A percentile compares a stretch with the other conserved stretches of the same genome.
Evolutionary conservation across 352 stramenopile species (phyloP).

Genomic region (Phytophthora cactorum): DNA sequence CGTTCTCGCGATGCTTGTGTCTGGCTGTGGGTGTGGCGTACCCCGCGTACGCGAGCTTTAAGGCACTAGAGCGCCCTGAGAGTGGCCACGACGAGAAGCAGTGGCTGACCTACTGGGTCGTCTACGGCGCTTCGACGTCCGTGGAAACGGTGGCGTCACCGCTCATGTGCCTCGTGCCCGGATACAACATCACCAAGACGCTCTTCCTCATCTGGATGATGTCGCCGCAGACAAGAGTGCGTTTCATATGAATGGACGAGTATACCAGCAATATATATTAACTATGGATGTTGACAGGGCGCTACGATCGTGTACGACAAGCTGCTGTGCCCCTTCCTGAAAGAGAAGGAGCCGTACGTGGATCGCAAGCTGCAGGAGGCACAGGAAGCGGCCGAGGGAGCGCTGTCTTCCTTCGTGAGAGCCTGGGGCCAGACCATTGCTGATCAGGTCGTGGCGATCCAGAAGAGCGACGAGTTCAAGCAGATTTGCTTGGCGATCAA

Average conservation of each 20-base stretch:
- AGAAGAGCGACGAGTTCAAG: conserved; percentile 63
- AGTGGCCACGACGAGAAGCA: conserved; percentile 69
- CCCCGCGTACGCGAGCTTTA: conserved; percentile 78
- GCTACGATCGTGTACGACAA: conserved; percentile 72
- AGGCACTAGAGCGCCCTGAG: conserved; percentile 63
- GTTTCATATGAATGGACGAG: conserved; percentile 13
- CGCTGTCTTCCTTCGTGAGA: conserved; percentile 53
- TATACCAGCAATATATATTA: not conserved
- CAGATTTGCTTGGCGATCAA: conserved; percentile 53
- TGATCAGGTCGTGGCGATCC: conserved; percentile 50
- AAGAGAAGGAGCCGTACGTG: conserved; percentile 75
- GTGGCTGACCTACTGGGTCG: conserved; percentile 96
- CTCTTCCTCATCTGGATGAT: conserved; percentile 97
- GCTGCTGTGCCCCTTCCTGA: conserved; percentile 65
- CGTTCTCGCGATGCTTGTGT: conserved; percentile 61
- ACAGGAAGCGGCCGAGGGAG: conserved; percentile 52
- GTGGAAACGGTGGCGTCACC: conserved; percentile 80
- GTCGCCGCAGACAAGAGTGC: conserved; percentile 89
- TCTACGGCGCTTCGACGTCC: conserved; percentile 95
- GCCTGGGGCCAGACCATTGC: conserved; percentile 56
- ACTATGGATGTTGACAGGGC: conserved; percentile 35
- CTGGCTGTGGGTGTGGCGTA: conserved; percentile 64
- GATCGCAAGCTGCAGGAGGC: conserved; percentile 67
- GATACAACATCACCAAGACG: conserved; percentile 96
- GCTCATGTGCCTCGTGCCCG: conserved; percentile 84